Evolutionary conservation across 306 rosid species (phyloP), one percentile per base, ranked within the genome.

Genomic region (Purshia tridentata): DNA sequence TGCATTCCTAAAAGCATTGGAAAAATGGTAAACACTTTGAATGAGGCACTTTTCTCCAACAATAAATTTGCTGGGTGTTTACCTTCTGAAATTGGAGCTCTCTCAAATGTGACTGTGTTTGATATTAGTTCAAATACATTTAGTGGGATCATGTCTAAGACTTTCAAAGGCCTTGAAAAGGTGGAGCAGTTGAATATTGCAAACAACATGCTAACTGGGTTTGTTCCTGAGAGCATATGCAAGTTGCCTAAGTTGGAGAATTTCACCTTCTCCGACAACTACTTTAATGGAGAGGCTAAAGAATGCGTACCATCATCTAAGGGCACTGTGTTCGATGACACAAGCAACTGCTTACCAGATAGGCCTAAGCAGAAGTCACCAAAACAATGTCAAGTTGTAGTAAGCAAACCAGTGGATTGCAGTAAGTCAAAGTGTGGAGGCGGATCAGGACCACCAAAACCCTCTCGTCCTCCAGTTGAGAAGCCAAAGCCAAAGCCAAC

Each of bases 1-100:
- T 91, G 97, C 72, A 57, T 91, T 45, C 97, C 97, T 8, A 15
- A 54, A 0, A 87, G 84, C 82, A 77, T 91, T 23, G 90, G 92
- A 1, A 58, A 84, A 0, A 87, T 91, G 97, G 79, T 22, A 1
- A 65, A 76, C 50, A 80, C 89, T 0, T 77, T 91, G 65, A 85
- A 87, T 6, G 97, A 91, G 83, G 58, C 87, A 7, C 16, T 86
- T 54, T 8, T 84, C 29, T 8, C 69, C 18, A 79, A 79, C 70
- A 87, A 91, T 59, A 77, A 82, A 35, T 65, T 91, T 40, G 65
- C 72, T 0, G 97, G 97, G 68, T 91, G 97, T 72, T 70, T 91
- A 67, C 94, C 97, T 0, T 0, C 23, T 0, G 92, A 87, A 2
- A 77, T 91, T 20, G 91, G 85, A 37, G 72, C 55, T 22, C 88